A percentile compares a stretch with the other conserved stretches of the same genome.
Evolutionary conservation across 2,329 filamentous ascomycete species (phyloP).

Genomic region (Apiospora sp.): DNA sequence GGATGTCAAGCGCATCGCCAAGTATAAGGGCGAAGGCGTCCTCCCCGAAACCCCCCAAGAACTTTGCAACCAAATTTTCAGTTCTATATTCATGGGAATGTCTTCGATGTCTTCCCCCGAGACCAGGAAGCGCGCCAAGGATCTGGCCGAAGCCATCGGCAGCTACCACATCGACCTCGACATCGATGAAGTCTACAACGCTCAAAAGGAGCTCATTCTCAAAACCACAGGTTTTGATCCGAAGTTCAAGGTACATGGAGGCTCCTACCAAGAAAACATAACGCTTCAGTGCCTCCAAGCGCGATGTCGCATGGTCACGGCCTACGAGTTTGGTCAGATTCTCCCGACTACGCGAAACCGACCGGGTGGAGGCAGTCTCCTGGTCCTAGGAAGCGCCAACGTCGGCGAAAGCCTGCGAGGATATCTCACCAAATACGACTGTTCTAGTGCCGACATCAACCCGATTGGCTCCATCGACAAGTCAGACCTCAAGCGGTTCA

Average conservation of each 20-base stretch:
- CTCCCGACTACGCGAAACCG: constrained; percentile 65
- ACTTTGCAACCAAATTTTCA: constrained; percentile 55
- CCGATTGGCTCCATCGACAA: constrained; percentile 64
- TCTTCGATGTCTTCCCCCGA: constrained; percentile 70
- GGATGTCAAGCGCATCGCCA: constrained; percentile 48
- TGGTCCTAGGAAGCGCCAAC: constrained; percentile 74
- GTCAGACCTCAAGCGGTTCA: constrained; percentile 74
- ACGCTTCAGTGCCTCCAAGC: constrained; percentile 75
- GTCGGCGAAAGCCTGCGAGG: constrained; percentile 63
- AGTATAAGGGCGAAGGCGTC: constrained; percentile 35
- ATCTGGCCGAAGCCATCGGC: constrained; percentile 69
- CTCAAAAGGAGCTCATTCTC: constrained; percentile 66
- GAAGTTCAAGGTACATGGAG: constrained; percentile 68
- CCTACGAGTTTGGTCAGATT: constrained; percentile 70
- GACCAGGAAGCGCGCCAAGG: constrained; percentile 71
- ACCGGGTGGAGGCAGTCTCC: constrained; percentile 63
- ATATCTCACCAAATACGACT: constrained; percentile 51
- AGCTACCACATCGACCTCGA: constrained; percentile 77
- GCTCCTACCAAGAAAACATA: constrained; percentile 66
- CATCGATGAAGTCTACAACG: constrained; percentile 72
- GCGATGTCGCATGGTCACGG: constrained; percentile 66
- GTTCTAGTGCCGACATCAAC: constrained; percentile 60
- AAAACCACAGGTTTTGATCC: constrained; percentile 64
- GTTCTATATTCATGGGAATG: constrained; percentile 75
- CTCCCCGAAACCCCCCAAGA: constrained; percentile 66